These are phyloP conservation scores for Pichia sp. DNA, from an alignment of 1,139 yeast genomes.

Conservation along the genomic window DNA sequence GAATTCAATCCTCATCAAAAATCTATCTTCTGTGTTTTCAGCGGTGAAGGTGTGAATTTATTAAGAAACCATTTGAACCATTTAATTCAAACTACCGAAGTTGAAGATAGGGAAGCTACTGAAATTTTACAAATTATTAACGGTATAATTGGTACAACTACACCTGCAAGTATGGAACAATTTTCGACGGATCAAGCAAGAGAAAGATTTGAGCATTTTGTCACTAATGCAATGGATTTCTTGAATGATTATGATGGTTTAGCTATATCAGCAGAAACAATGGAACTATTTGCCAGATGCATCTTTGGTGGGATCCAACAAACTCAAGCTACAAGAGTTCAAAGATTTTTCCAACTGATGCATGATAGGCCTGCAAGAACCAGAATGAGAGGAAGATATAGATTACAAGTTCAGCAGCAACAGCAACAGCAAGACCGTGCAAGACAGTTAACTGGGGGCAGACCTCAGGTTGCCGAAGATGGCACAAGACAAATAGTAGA, in stretches of 20 bases:
- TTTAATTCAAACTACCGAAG: slow-evolving; percentile 31
- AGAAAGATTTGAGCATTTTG: slow-evolving; percentile 27
- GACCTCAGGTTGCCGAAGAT: too few relatives aligned
- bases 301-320: slow-evolving; percentile 30
- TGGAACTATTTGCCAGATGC: slow-evolving; percentile 29
- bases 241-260: slow-evolving; percentile 28
- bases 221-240: slow-evolving; percentile 29
- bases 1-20: slow-evolving; percentile 90
- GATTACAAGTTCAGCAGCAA: slow-evolving; percentile 8
- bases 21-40: slow-evolving; percentile 86
- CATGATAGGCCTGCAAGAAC: slow-evolving; percentile 23
- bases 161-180: slow-evolving; percentile 14
- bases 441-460: too few relatives aligned
- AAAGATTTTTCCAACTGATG: slow-evolving; percentile 31
- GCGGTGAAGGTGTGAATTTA: slow-evolving; percentile 80
- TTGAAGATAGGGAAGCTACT: slow-evolving; percentile 31
- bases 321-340: slow-evolving; percentile 30
- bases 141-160: slow-evolving; percentile 25
- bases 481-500: too few relatives aligned
- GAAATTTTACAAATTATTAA: slow-evolving; percentile 31
- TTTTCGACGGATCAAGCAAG: slow-evolving; percentile 19
- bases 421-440: background rate
- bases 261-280: slow-evolving; percentile 24
- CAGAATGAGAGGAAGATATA: slow-evolving; percentile 17
- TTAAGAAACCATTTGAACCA: slow-evolving; percentile 30